Evolutionary conservation across 805 yeast species (phyloP).

Genomic region (Yamadazyma kitorensis): DNA sequence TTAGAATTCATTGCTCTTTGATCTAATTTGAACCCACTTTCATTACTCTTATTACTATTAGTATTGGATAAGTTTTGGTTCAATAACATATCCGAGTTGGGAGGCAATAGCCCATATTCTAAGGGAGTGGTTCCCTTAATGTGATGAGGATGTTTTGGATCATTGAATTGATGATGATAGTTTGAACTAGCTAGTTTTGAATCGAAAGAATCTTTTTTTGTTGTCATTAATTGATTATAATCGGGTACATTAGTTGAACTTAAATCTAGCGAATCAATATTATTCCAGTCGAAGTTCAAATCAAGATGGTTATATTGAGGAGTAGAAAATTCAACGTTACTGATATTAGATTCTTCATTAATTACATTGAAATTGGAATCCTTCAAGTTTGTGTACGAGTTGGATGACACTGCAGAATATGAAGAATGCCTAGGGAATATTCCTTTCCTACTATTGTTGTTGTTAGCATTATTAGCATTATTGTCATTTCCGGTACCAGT

Average conservation of each 20-base stretch:
- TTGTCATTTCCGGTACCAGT: background rate
- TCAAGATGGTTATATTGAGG: constrained; percentile 50
- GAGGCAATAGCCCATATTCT: constrained; percentile 25
- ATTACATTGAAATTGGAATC: constrained; percentile 39
- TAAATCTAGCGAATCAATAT: constrained; percentile 27
- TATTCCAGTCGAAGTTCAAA: constrained; percentile 21
- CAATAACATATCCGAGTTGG: constrained; percentile 18
- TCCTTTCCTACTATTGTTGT: constrained; percentile 5
- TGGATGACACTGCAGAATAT: constrained; percentile 11
- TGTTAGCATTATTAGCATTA: background rate
- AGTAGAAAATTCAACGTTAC: constrained; percentile 70
- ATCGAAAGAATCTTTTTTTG: constrained; percentile 1
- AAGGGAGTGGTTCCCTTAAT: constrained; percentile 41
- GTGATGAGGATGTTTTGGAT: constrained; percentile 39
- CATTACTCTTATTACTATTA: background rate
- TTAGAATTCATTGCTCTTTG: constrained; percentile 6
- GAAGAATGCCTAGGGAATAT: constrained; percentile 13
- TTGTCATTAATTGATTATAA: background rate
- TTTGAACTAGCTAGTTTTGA: background rate
- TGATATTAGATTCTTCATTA: constrained; percentile 15
- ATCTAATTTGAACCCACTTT: constrained; percentile 3
- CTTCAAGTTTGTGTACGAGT: constrained; percentile 52
- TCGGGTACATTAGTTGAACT: background rate
- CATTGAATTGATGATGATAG: constrained; percentile 24
- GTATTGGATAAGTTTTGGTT: background rate